Percentiles rank a stretch among this genome's conserved stretches.
These are phyloP conservation scores for Gossypium turneri DNA, from an alignment of 345 rosid genomes.

Conservation along the genomic window DNA sequence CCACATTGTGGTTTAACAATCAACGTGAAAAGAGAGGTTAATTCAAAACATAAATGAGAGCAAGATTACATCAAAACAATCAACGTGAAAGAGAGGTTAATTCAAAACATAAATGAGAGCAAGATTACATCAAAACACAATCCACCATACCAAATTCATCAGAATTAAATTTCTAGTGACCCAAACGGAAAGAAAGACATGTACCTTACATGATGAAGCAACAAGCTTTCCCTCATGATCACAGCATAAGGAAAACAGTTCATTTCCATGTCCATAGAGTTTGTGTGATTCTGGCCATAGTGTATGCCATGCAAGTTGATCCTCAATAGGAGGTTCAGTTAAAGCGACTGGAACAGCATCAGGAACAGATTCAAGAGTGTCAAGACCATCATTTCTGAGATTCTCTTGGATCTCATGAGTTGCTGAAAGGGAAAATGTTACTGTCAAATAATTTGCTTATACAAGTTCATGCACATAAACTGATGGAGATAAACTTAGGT, in stretches of 20 bases:
- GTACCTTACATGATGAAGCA: slow-evolving; percentile 96
- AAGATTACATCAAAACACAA: neutral
- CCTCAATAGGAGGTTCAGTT: slow-evolving; percentile 88
- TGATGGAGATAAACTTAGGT: neutral
- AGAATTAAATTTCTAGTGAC: neutral
- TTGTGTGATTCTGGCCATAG: slow-evolving; percentile 95
- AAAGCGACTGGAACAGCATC: slow-evolving; percentile 89
- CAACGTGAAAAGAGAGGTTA: neutral
- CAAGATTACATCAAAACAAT: neutral
- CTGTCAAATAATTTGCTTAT: slow-evolving; percentile 7
- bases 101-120: neutral
- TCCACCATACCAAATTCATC: neutral
- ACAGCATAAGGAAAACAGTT: slow-evolving; percentile 74
- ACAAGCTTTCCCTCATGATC: slow-evolving; percentile 71
- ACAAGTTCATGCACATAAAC: neutral
- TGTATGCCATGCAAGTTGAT: slow-evolving; percentile 85
- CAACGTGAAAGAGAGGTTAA: neutral
- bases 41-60: neutral
- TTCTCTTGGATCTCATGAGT: slow-evolving; percentile 39
- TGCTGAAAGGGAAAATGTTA: slow-evolving; percentile 43
- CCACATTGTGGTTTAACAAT: neutral
- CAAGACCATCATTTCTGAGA: slow-evolving; percentile 55
- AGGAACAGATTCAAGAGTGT: slow-evolving; percentile 85
- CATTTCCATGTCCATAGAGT: slow-evolving; percentile 95
- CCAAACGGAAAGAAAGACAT: neutral